Evolutionary conservation across 805 yeast species (phyloP).

Genomic region (Wickerhamomyces hampshirensis): DNA sequence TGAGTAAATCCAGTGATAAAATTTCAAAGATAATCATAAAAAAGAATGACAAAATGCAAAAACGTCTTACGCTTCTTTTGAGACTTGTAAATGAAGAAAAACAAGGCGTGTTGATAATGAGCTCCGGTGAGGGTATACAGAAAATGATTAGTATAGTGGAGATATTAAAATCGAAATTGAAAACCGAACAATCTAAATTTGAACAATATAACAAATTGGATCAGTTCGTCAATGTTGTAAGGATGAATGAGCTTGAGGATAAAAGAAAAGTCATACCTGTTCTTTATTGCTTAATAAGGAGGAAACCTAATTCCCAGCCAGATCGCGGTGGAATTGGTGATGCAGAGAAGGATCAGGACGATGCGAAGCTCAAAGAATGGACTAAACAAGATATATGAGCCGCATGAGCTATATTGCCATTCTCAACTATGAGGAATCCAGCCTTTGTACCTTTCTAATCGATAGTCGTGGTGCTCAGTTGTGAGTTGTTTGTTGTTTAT

Average conservation of each 20-base stretch:
- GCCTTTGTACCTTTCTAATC: too few species aligned
- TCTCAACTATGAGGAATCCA: too few species aligned
- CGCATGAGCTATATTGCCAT: too few species aligned
- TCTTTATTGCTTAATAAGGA: slow-evolving; percentile 16
- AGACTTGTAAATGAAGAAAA: not conserved
- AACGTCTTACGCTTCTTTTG: slow-evolving; percentile 12
- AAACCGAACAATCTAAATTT: slow-evolving; percentile 1
- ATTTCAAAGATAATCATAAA: slow-evolving; percentile 12
- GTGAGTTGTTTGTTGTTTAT: too few species aligned
- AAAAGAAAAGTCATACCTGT: slow-evolving; percentile 19
- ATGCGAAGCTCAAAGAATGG: slow-evolving; percentile 19
- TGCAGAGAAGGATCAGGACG: not conserved
- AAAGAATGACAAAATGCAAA: slow-evolving; percentile 21
- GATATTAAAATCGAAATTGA: slow-evolving; percentile 16
- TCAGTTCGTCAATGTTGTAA: slow-evolving; percentile 12
- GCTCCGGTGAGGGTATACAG: slow-evolving; percentile 22
- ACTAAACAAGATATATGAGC: slow-evolving; percentile 18
- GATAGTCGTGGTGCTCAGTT: too few species aligned
- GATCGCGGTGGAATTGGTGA: slow-evolving; percentile 1
- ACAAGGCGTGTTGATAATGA: slow-evolving; percentile 14
- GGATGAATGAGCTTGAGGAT: slow-evolving; percentile 17
- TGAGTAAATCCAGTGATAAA: not conserved
- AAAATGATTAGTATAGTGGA: slow-evolving; percentile 21
- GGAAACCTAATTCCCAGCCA: not conserved
- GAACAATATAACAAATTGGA: slow-evolving; percentile 23